Conservation (phyloP, 1,139 yeast species). For the Lodderomyces beijingensis region DNA sequence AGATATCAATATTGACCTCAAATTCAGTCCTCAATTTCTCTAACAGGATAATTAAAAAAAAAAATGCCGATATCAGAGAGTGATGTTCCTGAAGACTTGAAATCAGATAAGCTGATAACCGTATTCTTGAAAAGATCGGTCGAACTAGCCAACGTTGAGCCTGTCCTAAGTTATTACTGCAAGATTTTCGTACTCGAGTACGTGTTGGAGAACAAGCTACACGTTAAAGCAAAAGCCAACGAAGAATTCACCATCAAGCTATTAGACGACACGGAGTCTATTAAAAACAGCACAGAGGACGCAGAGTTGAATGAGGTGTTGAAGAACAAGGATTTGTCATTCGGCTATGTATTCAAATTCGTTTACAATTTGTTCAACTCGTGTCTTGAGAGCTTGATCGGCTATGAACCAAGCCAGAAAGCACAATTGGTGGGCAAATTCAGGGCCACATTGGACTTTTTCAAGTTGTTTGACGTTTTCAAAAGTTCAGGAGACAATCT, state of each 20-base stretch:
- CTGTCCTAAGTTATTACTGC: conserved; percentile 56
- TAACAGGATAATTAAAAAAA: not conserved
- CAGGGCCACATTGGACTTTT: conserved; percentile 35
- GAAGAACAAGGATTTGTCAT: conserved; percentile 52
- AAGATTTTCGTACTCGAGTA: conserved; percentile 61
- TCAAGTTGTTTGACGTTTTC: conserved; percentile 28
- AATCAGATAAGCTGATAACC: conserved; percentile 33
- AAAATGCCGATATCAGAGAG: conserved; percentile 14
- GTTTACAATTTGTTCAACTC: conserved; percentile 57
- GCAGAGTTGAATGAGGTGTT: conserved; percentile 40
- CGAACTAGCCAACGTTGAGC: conserved; percentile 48
- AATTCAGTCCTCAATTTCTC: not conserved
- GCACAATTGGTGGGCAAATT: conserved; percentile 28
- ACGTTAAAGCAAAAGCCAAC: conserved; percentile 45
- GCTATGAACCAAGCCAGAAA: conserved; percentile 19
- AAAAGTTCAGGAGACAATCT: conserved; percentile 19
- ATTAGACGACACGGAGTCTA: conserved; percentile 60
- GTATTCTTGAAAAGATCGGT: conserved; percentile 47
- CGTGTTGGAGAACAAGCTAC: conserved; percentile 56
- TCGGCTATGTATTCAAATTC: conserved; percentile 58
- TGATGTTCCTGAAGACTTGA: conserved; percentile 26
- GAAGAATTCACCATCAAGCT: conserved; percentile 56
- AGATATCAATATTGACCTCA: not conserved
- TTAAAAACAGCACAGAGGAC: conserved; percentile 35
- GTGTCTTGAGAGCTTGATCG: conserved; percentile 27